Conservation (phyloP, 805 yeast species). For the Candida loeiensis region DNA sequence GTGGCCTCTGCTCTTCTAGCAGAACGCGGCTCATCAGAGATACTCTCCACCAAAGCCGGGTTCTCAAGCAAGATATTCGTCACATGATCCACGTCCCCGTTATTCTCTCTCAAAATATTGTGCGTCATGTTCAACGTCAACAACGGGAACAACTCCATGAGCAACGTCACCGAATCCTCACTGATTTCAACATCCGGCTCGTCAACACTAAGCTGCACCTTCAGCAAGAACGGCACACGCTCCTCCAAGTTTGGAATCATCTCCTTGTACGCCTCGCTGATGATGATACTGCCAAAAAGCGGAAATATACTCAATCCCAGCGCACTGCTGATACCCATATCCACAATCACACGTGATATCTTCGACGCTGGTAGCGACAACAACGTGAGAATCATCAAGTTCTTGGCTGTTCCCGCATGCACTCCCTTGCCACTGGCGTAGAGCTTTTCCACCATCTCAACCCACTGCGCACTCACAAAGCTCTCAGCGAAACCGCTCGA, state of each 20-base stretch:
- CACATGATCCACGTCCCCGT: slow-evolving; percentile 52
- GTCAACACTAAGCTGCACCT: slow-evolving; percentile 9
- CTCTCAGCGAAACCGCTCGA: slow-evolving; percentile 45
- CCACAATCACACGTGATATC: slow-evolving; percentile 40
- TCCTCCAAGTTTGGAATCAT: slow-evolving; percentile 50
- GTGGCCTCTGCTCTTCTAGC: background rate
- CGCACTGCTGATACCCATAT: slow-evolving; percentile 42
- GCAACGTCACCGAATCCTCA: slow-evolving; percentile 36
- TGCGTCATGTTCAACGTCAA: slow-evolving; percentile 46
- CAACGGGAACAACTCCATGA: slow-evolving; percentile 66
- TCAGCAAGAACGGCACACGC: slow-evolving; percentile 46
- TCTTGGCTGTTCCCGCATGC: slow-evolving; percentile 42
- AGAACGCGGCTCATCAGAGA: slow-evolving; percentile 21
- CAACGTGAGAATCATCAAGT: slow-evolving; percentile 51
- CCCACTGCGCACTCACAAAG: slow-evolving; percentile 56
- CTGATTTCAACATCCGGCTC: slow-evolving; percentile 12
- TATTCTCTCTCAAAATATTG: slow-evolving; percentile 46
- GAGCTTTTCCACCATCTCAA: slow-evolving; percentile 53
- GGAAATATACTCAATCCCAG: slow-evolving; percentile 49
- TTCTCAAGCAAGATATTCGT: slow-evolving; percentile 62
- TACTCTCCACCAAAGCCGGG: slow-evolving; percentile 41
- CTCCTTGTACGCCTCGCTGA: slow-evolving; percentile 45
- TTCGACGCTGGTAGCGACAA: slow-evolving; percentile 45
- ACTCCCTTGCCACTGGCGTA: slow-evolving; percentile 57
- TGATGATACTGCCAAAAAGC: slow-evolving; percentile 50